Percentiles rank a stretch among this genome's conserved stretches.
Evolutionary conservation across 148 eudicot species (phyloP).

Genomic region (Bassia scoparia): DNA sequence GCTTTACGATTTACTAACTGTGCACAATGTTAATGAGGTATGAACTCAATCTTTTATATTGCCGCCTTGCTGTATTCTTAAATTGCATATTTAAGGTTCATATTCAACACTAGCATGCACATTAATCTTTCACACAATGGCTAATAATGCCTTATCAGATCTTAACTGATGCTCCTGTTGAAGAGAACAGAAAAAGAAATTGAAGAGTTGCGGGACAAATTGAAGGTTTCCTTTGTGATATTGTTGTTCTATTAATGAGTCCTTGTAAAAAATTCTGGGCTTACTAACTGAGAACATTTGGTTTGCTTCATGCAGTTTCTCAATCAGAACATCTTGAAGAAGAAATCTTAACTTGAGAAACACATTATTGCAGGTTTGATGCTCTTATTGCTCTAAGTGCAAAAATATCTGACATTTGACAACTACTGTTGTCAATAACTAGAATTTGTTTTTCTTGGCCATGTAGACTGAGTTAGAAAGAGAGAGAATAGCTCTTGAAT

Average conservation of each 20-base stretch:
- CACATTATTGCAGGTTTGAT: slow-evolving; percentile 74
- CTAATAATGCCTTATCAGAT: slow-evolving; percentile 43
- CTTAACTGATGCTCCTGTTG: slow-evolving; percentile 88
- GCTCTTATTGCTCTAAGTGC: slow-evolving; percentile 6
- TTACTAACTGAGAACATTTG: background rate
- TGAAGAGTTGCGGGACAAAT: slow-evolving; percentile 86
- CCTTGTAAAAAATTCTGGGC: background rate
- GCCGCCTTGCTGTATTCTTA: background rate
- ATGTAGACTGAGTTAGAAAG: slow-evolving; percentile 84
- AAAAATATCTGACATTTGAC: background rate
- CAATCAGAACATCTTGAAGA: slow-evolving; percentile 89
- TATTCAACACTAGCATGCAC: background rate
- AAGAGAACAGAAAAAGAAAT: slow-evolving; percentile 98
- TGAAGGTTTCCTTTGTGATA: slow-evolving; percentile 52
- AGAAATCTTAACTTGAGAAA: slow-evolving; percentile 80
- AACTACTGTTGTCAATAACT: background rate
- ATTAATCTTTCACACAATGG: slow-evolving; percentile 3
- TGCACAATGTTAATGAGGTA: slow-evolving; percentile 95
- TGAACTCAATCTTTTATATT: background rate
- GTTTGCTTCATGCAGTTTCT: slow-evolving; percentile 44
- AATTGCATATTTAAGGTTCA: slow-evolving; percentile 5
- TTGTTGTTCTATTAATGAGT: background rate
- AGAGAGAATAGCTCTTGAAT: slow-evolving; percentile 92
- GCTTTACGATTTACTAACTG: slow-evolving; percentile 95
- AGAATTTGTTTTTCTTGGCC: slow-evolving; percentile 19